Evolutionary conservation across 345 rosid genomes (phyloP).

Genomic region (Linum trigynum): DNA sequence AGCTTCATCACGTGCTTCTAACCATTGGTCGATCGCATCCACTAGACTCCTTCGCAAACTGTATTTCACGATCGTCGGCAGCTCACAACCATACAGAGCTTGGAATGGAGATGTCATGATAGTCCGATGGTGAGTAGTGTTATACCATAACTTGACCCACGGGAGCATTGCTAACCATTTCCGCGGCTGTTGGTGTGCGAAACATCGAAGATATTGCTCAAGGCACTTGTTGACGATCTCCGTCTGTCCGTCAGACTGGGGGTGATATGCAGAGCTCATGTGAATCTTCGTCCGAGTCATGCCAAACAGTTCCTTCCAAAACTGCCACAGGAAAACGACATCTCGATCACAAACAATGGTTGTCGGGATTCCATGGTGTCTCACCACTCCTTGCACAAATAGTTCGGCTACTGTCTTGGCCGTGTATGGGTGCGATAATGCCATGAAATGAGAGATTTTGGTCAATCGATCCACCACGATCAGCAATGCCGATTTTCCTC

Average conservation of each 20-base stretch:
- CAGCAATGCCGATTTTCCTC: not conserved
- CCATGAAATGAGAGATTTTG: constrained; percentile 3
- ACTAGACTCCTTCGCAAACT: not conserved
- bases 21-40: not conserved
- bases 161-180: not conserved
- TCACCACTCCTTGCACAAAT: not conserved
- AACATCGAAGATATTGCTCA: constrained; percentile 4
- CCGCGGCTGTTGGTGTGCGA: not conserved
- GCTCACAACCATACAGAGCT: not conserved
- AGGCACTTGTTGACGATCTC: not conserved
- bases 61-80: not conserved
- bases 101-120: not conserved
- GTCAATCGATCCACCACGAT: constrained; percentile 10
- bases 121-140: constrained; percentile 1
- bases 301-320: constrained; percentile 3
- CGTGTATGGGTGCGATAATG: constrained; percentile 1
- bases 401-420: not conserved
- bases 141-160: constrained; percentile 10
- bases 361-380: not conserved
- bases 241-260: not conserved
- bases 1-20: not conserved
- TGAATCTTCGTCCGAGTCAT: not conserved
- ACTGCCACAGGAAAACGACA: not conserved
- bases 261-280: not conserved
- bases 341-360: not conserved